Evolutionary conservation across 208 protist species (phyloP).

Genomic region (Strigomonas galati): DNA sequence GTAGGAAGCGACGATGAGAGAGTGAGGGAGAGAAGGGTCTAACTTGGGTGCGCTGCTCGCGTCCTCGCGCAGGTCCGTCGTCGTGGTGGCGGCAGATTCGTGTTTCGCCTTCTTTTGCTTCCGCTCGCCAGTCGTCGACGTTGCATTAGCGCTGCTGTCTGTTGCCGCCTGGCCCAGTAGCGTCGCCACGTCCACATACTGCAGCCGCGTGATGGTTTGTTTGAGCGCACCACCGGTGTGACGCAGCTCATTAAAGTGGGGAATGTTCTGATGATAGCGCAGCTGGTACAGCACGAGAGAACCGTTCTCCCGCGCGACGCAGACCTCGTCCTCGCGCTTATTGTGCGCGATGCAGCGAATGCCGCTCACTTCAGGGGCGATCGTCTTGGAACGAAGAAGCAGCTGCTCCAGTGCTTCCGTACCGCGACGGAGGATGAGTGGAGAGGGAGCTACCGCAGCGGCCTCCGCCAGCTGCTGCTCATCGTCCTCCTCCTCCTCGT

Average conservation of each 20-base stretch:
- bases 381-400: slow-evolving; percentile 63
- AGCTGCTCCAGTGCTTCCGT: slow-evolving; percentile 20
- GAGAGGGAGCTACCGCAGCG: no score
- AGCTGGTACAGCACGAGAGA: slow-evolving; percentile 67
- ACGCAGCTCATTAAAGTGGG: slow-evolving; percentile 72
- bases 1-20: slow-evolving; percentile 60
- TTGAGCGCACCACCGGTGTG: slow-evolving; percentile 65
- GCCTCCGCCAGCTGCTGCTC: no score
- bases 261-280: slow-evolving; percentile 69
- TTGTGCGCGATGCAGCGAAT: slow-evolving; percentile 55
- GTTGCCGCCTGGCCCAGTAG: background rate
- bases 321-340: slow-evolving; percentile 25
- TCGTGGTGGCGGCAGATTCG: background rate
- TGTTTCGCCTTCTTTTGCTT: background rate
- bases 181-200: slow-evolving; percentile 34
- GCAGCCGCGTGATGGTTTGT: slow-evolving; percentile 67
- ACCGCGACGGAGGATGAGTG: no score
- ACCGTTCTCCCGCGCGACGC: slow-evolving; percentile 81
- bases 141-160: background rate
- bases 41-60: background rate
- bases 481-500: background rate
- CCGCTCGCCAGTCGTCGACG: background rate
- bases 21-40: background rate
- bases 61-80: background rate
- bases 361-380: slow-evolving; percentile 81